A percentile compares a stretch with the other conserved stretches of the same genome.
Conservation (phyloP, 495 filamentous ascomycete species). For the Parachaetomium inaequale region DNA sequence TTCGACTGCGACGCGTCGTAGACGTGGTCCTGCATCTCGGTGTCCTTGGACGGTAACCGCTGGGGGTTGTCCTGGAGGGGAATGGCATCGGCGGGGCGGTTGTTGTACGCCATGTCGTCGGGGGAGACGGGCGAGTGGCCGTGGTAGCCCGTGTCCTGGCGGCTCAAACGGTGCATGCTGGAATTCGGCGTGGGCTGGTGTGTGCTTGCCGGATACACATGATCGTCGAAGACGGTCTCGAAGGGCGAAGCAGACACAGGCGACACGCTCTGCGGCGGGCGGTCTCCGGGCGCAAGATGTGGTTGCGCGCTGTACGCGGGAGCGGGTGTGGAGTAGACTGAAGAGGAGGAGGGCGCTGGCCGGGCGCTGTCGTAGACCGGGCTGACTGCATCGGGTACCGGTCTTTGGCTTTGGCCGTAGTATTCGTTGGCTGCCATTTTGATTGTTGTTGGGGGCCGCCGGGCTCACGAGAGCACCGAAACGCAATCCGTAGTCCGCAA, state of each 20-base stretch:
- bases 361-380: conserved; percentile 32
- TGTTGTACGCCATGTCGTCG: conserved; percentile 41
- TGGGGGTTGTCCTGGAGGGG: conserved; percentile 55
- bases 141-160: conserved; percentile 56
- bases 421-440: conserved; percentile 83
- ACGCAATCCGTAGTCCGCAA: too few relatives aligned
- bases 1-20: conserved; percentile 40
- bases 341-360: conserved; percentile 46
- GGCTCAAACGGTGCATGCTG: conserved; percentile 45
- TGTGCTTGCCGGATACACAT: conserved; percentile 56
- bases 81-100: conserved; percentile 57
- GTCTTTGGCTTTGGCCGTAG: conserved; percentile 60
- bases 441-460: conserved; percentile 1
- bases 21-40: conserved; percentile 50
- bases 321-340: conserved; percentile 27
- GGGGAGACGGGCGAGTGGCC: conserved; percentile 40
- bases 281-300: conserved; percentile 26
- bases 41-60: conserved; percentile 31
- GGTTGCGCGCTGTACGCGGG: conserved; percentile 32
- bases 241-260: conserved; percentile 40
- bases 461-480: conserved; percentile 1
- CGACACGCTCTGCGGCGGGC: conserved; percentile 23
- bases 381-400: conserved; percentile 35
- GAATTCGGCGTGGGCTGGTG: conserved; percentile 28
- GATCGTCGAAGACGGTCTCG: conserved; percentile 58